These are phyloP conservation scores for Termitomyces sp. DNA, from an alignment of 768 basidiomycete genomes.

Conservation along the genomic window DNA sequence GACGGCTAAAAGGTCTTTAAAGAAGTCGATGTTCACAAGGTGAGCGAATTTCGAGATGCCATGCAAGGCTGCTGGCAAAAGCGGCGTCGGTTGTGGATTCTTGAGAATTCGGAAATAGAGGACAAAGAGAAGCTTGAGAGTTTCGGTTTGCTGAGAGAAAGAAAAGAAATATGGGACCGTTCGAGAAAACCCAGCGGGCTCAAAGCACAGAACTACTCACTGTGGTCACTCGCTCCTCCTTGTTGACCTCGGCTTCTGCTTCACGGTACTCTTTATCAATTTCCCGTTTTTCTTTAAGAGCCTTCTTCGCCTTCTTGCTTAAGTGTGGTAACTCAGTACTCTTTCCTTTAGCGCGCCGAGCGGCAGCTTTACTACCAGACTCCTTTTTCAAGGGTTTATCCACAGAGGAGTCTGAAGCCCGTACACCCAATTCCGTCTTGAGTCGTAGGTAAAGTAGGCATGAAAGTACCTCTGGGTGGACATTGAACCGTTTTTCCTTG, in stretches of 20 bases:
- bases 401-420: conserved; percentile 66
- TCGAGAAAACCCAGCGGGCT: neutral
- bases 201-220: conserved; percentile 40
- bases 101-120: conserved; percentile 97
- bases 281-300: conserved; percentile 80
- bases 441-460: conserved; percentile 84
- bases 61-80: conserved; percentile 83
- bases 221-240: conserved; percentile 78
- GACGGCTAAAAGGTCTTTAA: conserved; percentile 88
- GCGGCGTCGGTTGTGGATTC: conserved; percentile 67
- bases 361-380: conserved; percentile 39
- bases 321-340: conserved; percentile 63
- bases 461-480: conserved; percentile 84
- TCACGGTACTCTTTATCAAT: conserved; percentile 91
- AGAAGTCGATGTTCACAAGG: conserved; percentile 97
- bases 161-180: neutral
- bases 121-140: conserved; percentile 93
- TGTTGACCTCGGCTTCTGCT: conserved; percentile 90
- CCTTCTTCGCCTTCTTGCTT: conserved; percentile 90
- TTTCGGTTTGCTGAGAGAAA: conserved; percentile 86
- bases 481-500: conserved; percentile 86
- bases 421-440: conserved; percentile 77
- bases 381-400: conserved; percentile 45
- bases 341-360: conserved; percentile 50
- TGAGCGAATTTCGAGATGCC: conserved; percentile 94